Conservation (phyloP, 306 rosid genomes). For the Betula pendula region DNA sequence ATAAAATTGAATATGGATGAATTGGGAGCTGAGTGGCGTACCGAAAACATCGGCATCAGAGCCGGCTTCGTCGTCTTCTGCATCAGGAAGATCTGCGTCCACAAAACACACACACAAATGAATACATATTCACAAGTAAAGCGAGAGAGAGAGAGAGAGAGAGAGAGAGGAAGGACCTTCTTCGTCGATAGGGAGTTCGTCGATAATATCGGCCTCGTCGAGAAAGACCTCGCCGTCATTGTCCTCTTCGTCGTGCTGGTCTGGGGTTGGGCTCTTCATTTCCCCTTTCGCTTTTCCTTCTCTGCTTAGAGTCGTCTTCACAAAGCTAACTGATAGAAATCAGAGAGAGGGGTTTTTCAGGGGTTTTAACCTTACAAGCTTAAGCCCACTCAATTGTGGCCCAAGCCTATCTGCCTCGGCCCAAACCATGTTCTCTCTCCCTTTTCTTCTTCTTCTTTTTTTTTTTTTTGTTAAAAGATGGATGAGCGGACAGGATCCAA, state of each 20-base stretch:
- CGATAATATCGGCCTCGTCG: slow-evolving; percentile 47
- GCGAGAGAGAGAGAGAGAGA: not conserved
- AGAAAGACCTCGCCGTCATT: slow-evolving; percentile 48
- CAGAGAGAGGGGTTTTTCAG: not conserved
- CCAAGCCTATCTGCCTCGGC: no score
- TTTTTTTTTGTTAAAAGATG: no score
- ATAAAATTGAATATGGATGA: not conserved
- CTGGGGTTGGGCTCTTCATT: slow-evolving; percentile 30
- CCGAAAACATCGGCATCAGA: slow-evolving; percentile 42
- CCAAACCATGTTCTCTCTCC: no score
- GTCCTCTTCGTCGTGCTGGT: slow-evolving; percentile 35
- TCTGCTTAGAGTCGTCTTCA: not conserved
- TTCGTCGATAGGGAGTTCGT: slow-evolving; percentile 39
- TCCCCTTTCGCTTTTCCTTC: not conserved
- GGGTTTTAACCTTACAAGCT: no score
- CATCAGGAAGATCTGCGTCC: slow-evolving; percentile 56
- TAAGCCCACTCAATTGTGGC: no score
- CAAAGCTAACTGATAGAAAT: not conserved
- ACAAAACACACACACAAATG: not conserved
- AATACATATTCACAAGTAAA: not conserved
- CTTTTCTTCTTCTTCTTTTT: no score
- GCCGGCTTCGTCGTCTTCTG: slow-evolving; percentile 33
- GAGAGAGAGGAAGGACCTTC: slow-evolving; percentile 33
- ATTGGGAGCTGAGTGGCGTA: slow-evolving; percentile 16
- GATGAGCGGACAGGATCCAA: no score